These are phyloP conservation scores for Epichloe scottii DNA, from an alignment of 2,329 filamentous ascomycete species.

Conservation along the genomic window DNA sequence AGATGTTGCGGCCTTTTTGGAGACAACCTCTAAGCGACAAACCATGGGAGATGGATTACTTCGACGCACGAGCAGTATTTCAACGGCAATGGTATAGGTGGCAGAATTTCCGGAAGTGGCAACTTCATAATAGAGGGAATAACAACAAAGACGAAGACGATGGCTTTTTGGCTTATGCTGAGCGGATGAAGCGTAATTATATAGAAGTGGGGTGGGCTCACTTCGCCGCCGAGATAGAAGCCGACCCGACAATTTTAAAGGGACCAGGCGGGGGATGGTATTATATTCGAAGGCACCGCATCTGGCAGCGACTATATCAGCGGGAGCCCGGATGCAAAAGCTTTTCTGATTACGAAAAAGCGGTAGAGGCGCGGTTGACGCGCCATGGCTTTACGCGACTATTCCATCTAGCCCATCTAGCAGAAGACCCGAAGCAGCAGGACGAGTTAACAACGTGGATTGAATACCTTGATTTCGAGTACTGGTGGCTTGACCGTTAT, in stretches of 20 bases:
- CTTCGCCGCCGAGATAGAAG: constrained; percentile 4
- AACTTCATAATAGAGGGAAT: constrained; percentile 14
- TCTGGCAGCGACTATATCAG: constrained; percentile 2
- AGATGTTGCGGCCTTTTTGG: constrained; percentile 18
- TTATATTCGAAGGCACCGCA: constrained; percentile 1
- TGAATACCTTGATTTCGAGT: constrained; percentile 22
- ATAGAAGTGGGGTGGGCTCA: neutral
- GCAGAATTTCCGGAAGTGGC: constrained; percentile 19
- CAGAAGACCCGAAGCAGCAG: constrained; percentile 17
- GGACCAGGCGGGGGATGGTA: constrained; percentile 1
- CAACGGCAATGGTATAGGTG: constrained; percentile 14
- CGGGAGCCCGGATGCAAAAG: constrained; percentile 9
- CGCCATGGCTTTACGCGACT: constrained; percentile 17
- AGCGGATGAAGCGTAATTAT: constrained; percentile 3
- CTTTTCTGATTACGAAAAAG: constrained; percentile 14
- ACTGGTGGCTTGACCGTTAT: constrained; percentile 13
- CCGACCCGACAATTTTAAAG: constrained; percentile 6
- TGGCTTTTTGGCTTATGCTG: constrained; percentile 7
- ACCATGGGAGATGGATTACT: constrained; percentile 1
- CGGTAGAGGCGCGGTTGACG: constrained; percentile 14
- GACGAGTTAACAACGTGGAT: constrained; percentile 26
- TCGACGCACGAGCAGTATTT: constrained; percentile 9
- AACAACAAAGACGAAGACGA: constrained; percentile 9
- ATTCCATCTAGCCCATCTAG: constrained; percentile 18
- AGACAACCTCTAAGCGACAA: neutral